Percentiles rank a stretch among this genome's conserved stretches.
phyloP scores from a whole-genome alignment of 2,329 filamentous ascomycete species.

The Mycocentrospora acerina region DNA sequence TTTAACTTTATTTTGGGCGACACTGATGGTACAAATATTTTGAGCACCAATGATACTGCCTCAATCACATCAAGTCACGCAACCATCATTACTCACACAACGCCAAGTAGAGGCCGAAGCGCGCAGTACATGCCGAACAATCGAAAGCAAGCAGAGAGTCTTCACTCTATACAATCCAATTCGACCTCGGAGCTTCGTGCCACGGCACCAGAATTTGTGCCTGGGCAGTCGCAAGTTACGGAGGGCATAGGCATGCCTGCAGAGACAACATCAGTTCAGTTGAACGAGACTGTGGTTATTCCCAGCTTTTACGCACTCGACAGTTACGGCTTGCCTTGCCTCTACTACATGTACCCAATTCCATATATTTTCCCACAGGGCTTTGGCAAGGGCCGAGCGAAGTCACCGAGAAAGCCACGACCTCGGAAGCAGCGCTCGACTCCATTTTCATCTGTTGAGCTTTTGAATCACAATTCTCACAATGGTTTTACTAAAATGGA shows the following conservation, averaged over 20 bases:
- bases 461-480: not conserved
- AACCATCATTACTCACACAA: not conserved
- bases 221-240: constrained; percentile 1
- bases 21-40: constrained; percentile 7
- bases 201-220: constrained; percentile 35
- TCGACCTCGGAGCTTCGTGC: constrained; percentile 28
- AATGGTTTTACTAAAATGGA: too few relatives aligned
- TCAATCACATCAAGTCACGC: not conserved
- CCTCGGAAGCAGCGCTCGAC: constrained; percentile 9
- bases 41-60: not conserved
- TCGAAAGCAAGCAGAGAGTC: constrained; percentile 8
- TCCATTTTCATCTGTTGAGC: not conserved
- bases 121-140: constrained; percentile 6
- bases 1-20: constrained; percentile 16
- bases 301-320: constrained; percentile 26
- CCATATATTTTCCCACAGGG: constrained; percentile 19
- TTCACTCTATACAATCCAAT: constrained; percentile 17
- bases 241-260: not conserved
- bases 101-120: constrained; percentile 10
- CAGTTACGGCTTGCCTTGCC: constrained; percentile 27
- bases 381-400: constrained; percentile 14
- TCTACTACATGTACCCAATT: constrained; percentile 33
- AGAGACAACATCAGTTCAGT: not conserved
- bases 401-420: constrained; percentile 22
- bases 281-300: constrained; percentile 1